Base-by-base conservation (phyloP, 1,284 basidiomycete genomes). In the Wallemia mellicola region DNA sequence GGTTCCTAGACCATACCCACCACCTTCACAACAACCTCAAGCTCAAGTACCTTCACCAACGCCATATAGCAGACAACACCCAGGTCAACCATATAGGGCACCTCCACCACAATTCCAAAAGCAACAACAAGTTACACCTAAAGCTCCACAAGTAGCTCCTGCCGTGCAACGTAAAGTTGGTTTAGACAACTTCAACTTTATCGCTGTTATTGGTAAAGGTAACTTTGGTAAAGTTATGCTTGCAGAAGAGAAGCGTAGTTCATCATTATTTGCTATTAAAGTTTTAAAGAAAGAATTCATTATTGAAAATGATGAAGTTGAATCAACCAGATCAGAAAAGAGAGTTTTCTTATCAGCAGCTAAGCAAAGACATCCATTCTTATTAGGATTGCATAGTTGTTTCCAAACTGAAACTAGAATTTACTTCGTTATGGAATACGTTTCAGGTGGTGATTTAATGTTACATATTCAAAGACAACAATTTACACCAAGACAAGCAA, bases 171-270 rank as follows among this genome's bases (percentile, higher is more conserved):
- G 88, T 60, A 92, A 89, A 72, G 85, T 98, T 63, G 88, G 89
- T 0, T 75, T 99, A 54, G 89, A 98, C 70, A 94, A 98, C 71
- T 98, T 99, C 76, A 98, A 98, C 70, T 98, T 99, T 77, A 74
- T 98, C 59, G 91, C 94, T 24, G 94, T 98, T 22, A 78, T 99
- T 28, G 94, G 94, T 61, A 98, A 98, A 72, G 94, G 94, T 68
- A 99, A 98, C 72, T 99, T 99, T 67, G 94, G 94, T 61, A 98
- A 99, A 71, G 94, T 99, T 71, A 98, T 98, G 94, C 75, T 98
- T 60, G 94, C 94, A 22, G 94, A 99, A 71, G 94, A 99, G 75
- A 98, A 96, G 78, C 80, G 77, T 67, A 78, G 80, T 27, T 87
- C 80, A 66, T 79, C 78, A 61, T 71, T 98, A 61, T 98, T 86